A percentile compares a stretch with the other conserved stretches of the same genome.
Conservation (phyloP, 768 basidiomycete genomes). For the Cystofilobasidium capitatum region DNA sequence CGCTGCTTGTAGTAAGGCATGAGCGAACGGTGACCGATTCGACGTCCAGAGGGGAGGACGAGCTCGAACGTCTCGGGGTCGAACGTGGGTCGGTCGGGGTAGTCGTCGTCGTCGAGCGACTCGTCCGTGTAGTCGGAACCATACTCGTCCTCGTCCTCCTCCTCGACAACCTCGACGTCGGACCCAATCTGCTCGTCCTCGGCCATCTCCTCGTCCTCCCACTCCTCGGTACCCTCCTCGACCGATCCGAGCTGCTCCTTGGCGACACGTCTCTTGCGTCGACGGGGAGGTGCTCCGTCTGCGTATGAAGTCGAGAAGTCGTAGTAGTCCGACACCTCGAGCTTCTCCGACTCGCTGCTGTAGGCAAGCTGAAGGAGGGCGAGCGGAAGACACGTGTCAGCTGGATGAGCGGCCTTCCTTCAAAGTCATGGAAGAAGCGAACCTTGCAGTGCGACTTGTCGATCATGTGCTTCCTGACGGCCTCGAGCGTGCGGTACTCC, state of each 20-base stretch:
- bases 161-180: constrained; percentile 28
- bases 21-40: constrained; percentile 85
- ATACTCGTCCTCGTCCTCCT: constrained; percentile 23
- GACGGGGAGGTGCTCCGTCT: constrained; percentile 38
- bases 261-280: constrained; percentile 5
- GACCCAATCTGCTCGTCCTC: constrained; percentile 25
- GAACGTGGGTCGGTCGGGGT: constrained; percentile 40
- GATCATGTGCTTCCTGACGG: constrained; percentile 87
- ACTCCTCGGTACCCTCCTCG: constrained; percentile 33
- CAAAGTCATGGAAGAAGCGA: not conserved
- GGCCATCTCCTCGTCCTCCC: constrained; percentile 32
- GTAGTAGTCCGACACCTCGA: constrained; percentile 87
- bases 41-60: constrained; percentile 80
- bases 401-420: not conserved
- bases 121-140: constrained; percentile 23
- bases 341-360: constrained; percentile 63
- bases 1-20: constrained; percentile 73
- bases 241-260: constrained; percentile 18
- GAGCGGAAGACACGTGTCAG: not conserved
- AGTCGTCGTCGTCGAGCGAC: constrained; percentile 32
- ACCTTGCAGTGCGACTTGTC: constrained; percentile 86
- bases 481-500: constrained; percentile 74
- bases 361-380: constrained; percentile 53
- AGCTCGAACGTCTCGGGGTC: constrained; percentile 58
- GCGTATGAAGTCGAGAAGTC: constrained; percentile 80